Base-by-base conservation (phyloP, 306 rosid species). In the Dryas drummondii region DNA sequence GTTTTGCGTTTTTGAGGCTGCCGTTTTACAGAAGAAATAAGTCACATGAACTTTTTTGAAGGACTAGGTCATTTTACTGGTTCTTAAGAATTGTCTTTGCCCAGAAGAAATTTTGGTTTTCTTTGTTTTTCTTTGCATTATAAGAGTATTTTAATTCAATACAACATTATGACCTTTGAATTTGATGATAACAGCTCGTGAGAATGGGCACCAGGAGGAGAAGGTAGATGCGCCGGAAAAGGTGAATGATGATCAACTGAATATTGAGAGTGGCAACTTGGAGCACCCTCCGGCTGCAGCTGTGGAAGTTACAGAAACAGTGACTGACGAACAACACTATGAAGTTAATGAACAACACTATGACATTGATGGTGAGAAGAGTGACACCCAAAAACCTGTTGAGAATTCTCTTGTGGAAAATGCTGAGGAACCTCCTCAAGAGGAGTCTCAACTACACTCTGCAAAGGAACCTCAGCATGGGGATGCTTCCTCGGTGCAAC, bases 151-250 rank as follows among this genome's bases (percentile, higher is more conserved):
- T 9, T 58, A 4, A 9, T 58, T 8, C 14, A 22, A 4, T 27
- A 26, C 8, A 58, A 5, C 15, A 58, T 27, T 27, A 27, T 45
- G 65, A 27, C 32, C 9, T 56, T 56, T 53, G 22, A 32, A 71
- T 82, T 73, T 67, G 63, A 46, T 81, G 67, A 71, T 15, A 41
- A 61, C 84, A 93, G 98, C 85, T 59, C 78, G 76, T 83, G 84
- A 84, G 66, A 93, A 91, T 66, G 98, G 97, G 10, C 82, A 89
- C 75, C 85, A 86, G 81, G 83, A 86, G 46, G 84, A 79, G 62
- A 71, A 83, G 57, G 69, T 6, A 26, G 80, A 46, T 15, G 92
- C 78, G 5, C 50, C 81, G 0, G 49, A 27, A 3, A 66, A 79
- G 44, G 90, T 86, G 70, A 73, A 78, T 16, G 82, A 11, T 22